Evolutionary conservation across 257 asterid species (phyloP), one percentile per base, ranked within the genome.

Genomic region (Misopates orontium): DNA sequence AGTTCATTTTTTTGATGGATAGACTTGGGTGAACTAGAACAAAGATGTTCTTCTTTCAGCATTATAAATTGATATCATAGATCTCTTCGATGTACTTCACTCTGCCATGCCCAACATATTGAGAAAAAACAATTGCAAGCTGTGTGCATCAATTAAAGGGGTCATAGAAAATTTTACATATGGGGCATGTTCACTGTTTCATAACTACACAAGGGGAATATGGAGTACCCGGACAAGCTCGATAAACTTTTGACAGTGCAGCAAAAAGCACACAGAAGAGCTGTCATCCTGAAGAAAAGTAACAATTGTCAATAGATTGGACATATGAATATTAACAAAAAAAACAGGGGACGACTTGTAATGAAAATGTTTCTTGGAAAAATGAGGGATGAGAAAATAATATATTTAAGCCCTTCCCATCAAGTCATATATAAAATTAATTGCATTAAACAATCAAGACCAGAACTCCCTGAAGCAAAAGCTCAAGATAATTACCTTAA

Each of bases 241-340:
- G 68, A 88, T 82, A 67, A 86, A 90, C 40, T 86, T 88, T 85
- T 90, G 99, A 79, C 92, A 82, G n/a, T 83, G 90, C 39, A 90
- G 83, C 83, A 88, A 58, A 76, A 90, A 88, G 80, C 95, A 88
- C 56, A 88, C 68, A 56, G 94, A 67, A 51, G 99, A 90, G 23
- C 80, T 77, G 56, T 67, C 89, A 74, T 86, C 96, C 99, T 86
- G 89, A 80, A 82, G 56, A 76, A 56, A 56, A 50, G 4, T 60
- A 68, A 74, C 40, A 60, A 4, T 23, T 14, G 56, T 77, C 76
- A 75, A 61, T 47, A 13, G 4, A 24, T 32, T n/a, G 49, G 25
- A 40, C 20, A 41, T 32, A 49, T 28, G 7, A 28, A 41, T 47
- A 68, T 32, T 67, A 69, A 59, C 25, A 25, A 56, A 13, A 48